Evolutionary conservation across 116 monocot species (phyloP).

Genomic region (Thalassia testudinum): DNA sequence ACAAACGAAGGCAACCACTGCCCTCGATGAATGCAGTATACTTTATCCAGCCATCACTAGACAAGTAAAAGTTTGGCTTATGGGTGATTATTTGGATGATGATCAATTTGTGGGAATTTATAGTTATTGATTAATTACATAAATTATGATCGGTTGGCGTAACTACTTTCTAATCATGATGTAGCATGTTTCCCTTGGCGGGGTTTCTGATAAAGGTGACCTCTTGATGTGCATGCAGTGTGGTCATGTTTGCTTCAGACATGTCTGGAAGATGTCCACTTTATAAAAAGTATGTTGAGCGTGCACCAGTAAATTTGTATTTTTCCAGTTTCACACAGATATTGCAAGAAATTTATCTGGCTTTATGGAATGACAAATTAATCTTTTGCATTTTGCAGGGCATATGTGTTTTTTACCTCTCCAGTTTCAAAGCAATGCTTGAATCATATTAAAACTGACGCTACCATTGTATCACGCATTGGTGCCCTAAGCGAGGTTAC

Average conservation of each 20-base stretch:
- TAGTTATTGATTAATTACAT: too few relatives aligned
- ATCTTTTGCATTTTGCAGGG: conserved; percentile 33
- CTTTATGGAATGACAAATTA: neutral
- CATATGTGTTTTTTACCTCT: conserved; percentile 91
- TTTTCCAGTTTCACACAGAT: neutral
- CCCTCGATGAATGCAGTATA: conserved; percentile 95
- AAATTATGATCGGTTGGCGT: too few relatives aligned
- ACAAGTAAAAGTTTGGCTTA: too few relatives aligned
- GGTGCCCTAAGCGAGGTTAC: conserved; percentile 92
- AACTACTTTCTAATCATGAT: neutral
- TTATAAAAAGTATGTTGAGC: conserved; percentile 77
- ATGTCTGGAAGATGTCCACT: conserved; percentile 95
- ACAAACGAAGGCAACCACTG: conserved; percentile 87
- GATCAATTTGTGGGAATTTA: too few relatives aligned
- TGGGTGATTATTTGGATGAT: too few relatives aligned
- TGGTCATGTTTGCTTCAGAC: conserved; percentile 84
- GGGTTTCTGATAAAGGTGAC: too few relatives aligned
- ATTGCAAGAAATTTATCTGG: neutral
- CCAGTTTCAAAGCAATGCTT: conserved; percentile 68
- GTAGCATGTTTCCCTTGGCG: neutral
- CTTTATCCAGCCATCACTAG: conserved; percentile 87
- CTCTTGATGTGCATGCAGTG: too few relatives aligned
- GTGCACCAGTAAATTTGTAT: neutral
- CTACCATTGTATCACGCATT: conserved; percentile 79
- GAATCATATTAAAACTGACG: conserved; percentile 67